These are phyloP conservation scores for Cryptococcus sp. DNA, from an alignment of 1,284 basidiomycete genomes.

Conservation along the genomic window DNA sequence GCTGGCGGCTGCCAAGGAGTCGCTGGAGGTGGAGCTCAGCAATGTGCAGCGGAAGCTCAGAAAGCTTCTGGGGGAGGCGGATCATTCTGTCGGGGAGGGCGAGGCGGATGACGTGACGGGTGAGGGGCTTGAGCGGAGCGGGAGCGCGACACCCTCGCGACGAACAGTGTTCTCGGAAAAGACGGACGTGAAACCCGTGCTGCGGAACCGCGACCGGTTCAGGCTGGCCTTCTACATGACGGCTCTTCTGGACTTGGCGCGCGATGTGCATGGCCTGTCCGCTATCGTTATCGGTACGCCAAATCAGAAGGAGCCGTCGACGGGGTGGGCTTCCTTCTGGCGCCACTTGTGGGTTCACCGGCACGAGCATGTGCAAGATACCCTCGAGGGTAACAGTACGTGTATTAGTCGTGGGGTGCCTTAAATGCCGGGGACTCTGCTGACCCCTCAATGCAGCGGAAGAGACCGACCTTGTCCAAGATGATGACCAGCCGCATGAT, in stretches of 20 bases:
- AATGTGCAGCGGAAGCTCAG: slow-evolving; percentile 9
- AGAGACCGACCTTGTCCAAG: slow-evolving; percentile 10
- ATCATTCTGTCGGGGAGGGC: not conserved
- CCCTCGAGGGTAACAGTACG: not conserved
- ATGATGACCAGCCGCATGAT: slow-evolving; percentile 13
- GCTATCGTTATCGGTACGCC: slow-evolving; percentile 12
- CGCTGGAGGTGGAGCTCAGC: slow-evolving; percentile 9
- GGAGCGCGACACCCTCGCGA: too few species aligned
- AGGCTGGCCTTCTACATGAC: slow-evolving; percentile 47
- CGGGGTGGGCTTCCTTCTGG: slow-evolving; percentile 7
- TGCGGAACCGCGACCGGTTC: slow-evolving; percentile 39
- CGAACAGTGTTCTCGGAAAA: slow-evolving; percentile 3
- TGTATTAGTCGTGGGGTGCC: not conserved
- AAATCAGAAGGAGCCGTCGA: slow-evolving; percentile 4
- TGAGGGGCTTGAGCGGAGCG: too few species aligned
- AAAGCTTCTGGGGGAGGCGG: slow-evolving; percentile 1
- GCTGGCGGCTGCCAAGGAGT: slow-evolving; percentile 4
- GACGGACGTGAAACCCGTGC: slow-evolving; percentile 11
- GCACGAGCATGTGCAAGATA: not conserved
- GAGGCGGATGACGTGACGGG: too few species aligned
- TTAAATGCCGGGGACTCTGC: not conserved
- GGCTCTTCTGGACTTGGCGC: slow-evolving; percentile 39
- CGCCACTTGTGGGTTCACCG: slow-evolving; percentile 10
- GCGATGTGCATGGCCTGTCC: slow-evolving; percentile 29
- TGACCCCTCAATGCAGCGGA: not conserved